These are phyloP conservation scores for Puccinia hordei DNA, from an alignment of 1,284 basidiomycete genomes.

Conservation along the genomic window DNA sequence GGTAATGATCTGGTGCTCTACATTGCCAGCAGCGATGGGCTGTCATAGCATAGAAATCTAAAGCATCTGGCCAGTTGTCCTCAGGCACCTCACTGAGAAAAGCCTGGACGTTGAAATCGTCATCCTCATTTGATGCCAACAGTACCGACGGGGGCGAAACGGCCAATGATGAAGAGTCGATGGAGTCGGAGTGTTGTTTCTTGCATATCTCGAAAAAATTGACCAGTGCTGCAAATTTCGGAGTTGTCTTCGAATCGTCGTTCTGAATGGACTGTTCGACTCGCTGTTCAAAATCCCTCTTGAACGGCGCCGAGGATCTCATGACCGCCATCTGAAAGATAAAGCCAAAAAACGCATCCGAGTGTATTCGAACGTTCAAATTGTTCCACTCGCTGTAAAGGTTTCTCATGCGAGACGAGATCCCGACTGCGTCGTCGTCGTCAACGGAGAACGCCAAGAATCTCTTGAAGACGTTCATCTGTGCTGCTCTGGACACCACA, in stretches of 20 bases:
- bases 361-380: not conserved
- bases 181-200: not conserved
- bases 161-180: not conserved
- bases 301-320: not conserved
- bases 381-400: not conserved
- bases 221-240: not conserved
- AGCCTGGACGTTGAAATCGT: not conserved
- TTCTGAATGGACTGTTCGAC: not conserved
- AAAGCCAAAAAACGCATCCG: not conserved
- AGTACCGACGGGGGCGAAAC: not conserved
- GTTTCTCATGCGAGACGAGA: not conserved
- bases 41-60: not conserved
- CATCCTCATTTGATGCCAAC: not conserved
- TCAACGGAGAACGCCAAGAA: not conserved
- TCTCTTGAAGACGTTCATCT: not conserved
- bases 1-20: not conserved
- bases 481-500: not conserved
- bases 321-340: not conserved
- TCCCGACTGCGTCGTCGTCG: not conserved
- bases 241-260: not conserved
- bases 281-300: not conserved
- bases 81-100: not conserved
- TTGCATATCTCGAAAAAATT: not conserved
- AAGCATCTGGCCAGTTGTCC: not conserved
- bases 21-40: not conserved